phyloP scores from a whole-genome alignment of 495 filamentous ascomycete genomes.

The Bathelium albidoporum region DNA sequence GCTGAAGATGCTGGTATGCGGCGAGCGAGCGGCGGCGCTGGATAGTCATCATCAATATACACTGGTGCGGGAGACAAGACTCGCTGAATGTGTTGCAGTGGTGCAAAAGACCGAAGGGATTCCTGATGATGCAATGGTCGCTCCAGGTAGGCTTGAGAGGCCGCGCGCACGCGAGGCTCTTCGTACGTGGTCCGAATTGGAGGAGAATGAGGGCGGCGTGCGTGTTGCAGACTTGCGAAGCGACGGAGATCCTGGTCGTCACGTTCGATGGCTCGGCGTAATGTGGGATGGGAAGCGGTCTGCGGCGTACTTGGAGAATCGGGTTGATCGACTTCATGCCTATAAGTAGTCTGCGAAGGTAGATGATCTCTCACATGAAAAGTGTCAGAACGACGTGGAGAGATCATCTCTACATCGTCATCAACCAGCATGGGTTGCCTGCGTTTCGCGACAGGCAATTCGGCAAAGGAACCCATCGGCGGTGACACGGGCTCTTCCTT shows the following conservation, averaged over 20 bases:
- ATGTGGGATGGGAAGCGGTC: slow-evolving; percentile 34
- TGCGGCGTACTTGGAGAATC: slow-evolving; percentile 32
- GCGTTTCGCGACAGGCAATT: not conserved
- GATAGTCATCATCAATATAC: slow-evolving; percentile 12
- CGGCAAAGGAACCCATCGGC: slow-evolving; percentile 28
- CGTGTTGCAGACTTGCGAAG: slow-evolving; percentile 44
- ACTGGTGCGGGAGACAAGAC: slow-evolving; percentile 46
- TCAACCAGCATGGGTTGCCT: not conserved
- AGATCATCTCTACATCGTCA: slow-evolving; percentile 9
- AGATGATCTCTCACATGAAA: not conserved
- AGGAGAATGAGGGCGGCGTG: slow-evolving; percentile 29
- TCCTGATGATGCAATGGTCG: slow-evolving; percentile 47
- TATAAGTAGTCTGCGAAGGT: not conserved
- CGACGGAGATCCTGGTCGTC: slow-evolving; percentile 50
- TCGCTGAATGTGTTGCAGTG: slow-evolving; percentile 40
- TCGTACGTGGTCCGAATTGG: slow-evolving; percentile 13
- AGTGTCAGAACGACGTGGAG: slow-evolving; percentile 6
- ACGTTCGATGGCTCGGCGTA: slow-evolving; percentile 32
- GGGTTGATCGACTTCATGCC: slow-evolving; percentile 26
- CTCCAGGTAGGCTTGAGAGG: slow-evolving; percentile 52
- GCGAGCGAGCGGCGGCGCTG: not conserved
- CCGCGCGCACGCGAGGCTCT: slow-evolving; percentile 39
- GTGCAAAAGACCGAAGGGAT: slow-evolving; percentile 32
- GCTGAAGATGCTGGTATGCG: slow-evolving; percentile 20
- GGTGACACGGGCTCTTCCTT: slow-evolving; percentile 83